Evolutionary conservation across 495 filamentous ascomycete species (phyloP).

Genomic region (Aspergillus leporis): DNA sequence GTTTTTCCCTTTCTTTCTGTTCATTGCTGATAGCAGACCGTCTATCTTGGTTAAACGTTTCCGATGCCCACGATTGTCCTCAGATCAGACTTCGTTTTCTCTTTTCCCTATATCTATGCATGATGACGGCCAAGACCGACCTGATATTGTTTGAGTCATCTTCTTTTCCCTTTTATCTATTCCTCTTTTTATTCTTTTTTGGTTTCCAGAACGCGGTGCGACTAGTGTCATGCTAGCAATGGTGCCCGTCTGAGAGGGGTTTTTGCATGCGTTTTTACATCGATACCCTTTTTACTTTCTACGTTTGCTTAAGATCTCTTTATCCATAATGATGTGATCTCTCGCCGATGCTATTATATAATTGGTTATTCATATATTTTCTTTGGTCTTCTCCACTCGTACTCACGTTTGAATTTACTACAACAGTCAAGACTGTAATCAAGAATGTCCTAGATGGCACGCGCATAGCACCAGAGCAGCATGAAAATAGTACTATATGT

Average conservation of each 20-base stretch:
- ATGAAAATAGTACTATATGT: not conserved
- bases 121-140: conserved; percentile 14
- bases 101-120: conserved; percentile 6
- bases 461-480: too few relatives aligned
- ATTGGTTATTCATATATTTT: not conserved
- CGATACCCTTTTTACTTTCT: conserved; percentile 37
- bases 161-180: too few relatives aligned
- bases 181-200: too few relatives aligned
- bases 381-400: not conserved
- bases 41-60: conserved; percentile 23
- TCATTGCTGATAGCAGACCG: too few relatives aligned
- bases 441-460: not conserved
- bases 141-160: conserved; percentile 17
- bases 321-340: conserved; percentile 1
- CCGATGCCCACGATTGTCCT: conserved; percentile 11
- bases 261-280: conserved; percentile 27
- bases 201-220: conserved; percentile 2
- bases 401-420: not conserved
- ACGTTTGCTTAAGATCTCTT: conserved; percentile 10
- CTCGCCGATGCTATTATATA: conserved; percentile 4
- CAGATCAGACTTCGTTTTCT: not conserved
- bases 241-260: not conserved
- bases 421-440: not conserved
- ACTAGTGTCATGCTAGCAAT: not conserved
- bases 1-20: conserved; percentile 28